Evolutionary conservation across 2,329 filamentous ascomycete species (phyloP).

Genomic region (Aspergillus eucalypticola): DNA sequence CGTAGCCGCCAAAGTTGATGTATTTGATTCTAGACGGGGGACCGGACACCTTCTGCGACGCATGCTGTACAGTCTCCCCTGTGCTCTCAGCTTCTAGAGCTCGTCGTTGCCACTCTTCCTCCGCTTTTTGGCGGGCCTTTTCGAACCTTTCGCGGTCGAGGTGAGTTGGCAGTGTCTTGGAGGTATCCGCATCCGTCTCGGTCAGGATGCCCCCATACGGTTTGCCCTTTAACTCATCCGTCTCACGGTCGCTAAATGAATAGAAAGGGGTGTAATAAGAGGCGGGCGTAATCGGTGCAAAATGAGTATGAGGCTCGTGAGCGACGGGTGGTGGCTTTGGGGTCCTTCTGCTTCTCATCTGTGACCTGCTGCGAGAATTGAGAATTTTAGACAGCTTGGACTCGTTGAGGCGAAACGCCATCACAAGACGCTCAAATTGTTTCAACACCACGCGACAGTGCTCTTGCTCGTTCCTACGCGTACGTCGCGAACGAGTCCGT

Average conservation of each 20-base stretch:
- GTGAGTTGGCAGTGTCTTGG: slow-evolving; percentile 77
- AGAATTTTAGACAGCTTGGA: slow-evolving; percentile 63
- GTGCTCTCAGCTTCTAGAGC: slow-evolving; percentile 63
- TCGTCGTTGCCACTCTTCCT: slow-evolving; percentile 83
- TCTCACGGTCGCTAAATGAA: slow-evolving; percentile 84
- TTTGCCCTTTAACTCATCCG: slow-evolving; percentile 85
- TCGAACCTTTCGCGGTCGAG: slow-evolving; percentile 86
- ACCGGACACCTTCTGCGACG: slow-evolving; percentile 73
- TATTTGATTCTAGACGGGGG: slow-evolving; percentile 97
- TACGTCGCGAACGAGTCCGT: slow-evolving; percentile 60
- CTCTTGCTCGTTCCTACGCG: slow-evolving; percentile 45
- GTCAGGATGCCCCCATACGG: slow-evolving; percentile 92
- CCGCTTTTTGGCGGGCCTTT: slow-evolving; percentile 83
- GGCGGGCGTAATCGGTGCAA: slow-evolving; percentile 59
- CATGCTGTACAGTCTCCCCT: slow-evolving; percentile 62
- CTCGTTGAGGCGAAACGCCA: slow-evolving; percentile 61
- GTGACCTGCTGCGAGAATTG: slow-evolving; percentile 59
- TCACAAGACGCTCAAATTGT: slow-evolving; percentile 51
- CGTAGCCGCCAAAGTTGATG: slow-evolving; percentile 95
- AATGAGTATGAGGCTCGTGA: slow-evolving; percentile 55
- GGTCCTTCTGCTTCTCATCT: slow-evolving; percentile 52
- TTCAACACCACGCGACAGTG: slow-evolving; percentile 43
- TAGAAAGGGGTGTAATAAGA: slow-evolving; percentile 79
- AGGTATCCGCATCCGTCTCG: slow-evolving; percentile 87
- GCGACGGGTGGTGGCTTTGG: slow-evolving; percentile 44